Percentiles rank a stretch among this genome's conserved stretches.
phyloP scores from a whole-genome alignment of 2,329 filamentous ascomycete genomes.

The Colletotrichum tofieldiae region DNA sequence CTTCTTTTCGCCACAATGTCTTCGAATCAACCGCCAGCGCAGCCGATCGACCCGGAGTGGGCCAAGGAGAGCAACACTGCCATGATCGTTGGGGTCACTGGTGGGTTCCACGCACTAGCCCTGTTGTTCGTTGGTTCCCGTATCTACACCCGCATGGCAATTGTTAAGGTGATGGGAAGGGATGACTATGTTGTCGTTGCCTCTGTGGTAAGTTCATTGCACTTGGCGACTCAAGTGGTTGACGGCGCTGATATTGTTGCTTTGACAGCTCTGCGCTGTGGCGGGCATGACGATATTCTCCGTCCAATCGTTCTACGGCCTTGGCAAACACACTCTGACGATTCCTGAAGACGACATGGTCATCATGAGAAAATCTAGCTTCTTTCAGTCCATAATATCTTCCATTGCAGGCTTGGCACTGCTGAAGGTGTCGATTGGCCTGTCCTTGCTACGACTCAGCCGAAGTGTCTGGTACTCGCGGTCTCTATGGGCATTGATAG shows the following conservation, averaged over 20 bases:
- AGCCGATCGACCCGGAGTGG: slow-evolving; percentile 41
- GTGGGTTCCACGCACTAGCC: slow-evolving; percentile 46
- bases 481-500: slow-evolving; percentile 46
- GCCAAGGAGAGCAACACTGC: slow-evolving; percentile 48
- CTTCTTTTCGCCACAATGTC: slow-evolving; percentile 6
- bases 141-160: slow-evolving; percentile 43
- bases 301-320: slow-evolving; percentile 59
- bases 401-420: slow-evolving; percentile 49
- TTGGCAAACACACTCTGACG: slow-evolving; percentile 61
- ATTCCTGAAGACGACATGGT: slow-evolving; percentile 52
- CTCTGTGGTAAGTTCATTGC: slow-evolving; percentile 45
- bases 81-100: slow-evolving; percentile 46
- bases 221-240: background rate
- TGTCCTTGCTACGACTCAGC: slow-evolving; percentile 45
- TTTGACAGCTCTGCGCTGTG: slow-evolving; percentile 47
- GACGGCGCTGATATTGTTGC: background rate
- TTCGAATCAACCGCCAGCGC: background rate
- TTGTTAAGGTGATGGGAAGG: slow-evolving; percentile 47
- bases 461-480: slow-evolving; percentile 47
- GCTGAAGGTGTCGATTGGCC: slow-evolving; percentile 47
- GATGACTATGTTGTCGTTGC: slow-evolving; percentile 50
- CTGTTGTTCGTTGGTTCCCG: slow-evolving; percentile 41
- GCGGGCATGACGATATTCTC: slow-evolving; percentile 55
- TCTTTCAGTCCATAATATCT: slow-evolving; percentile 62
- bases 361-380: slow-evolving; percentile 59